A percentile compares a stretch with the other conserved stretches of the same genome.
Conservation (phyloP, 257 asterid species). For the Rauvolfia tetraphylla region DNA sequence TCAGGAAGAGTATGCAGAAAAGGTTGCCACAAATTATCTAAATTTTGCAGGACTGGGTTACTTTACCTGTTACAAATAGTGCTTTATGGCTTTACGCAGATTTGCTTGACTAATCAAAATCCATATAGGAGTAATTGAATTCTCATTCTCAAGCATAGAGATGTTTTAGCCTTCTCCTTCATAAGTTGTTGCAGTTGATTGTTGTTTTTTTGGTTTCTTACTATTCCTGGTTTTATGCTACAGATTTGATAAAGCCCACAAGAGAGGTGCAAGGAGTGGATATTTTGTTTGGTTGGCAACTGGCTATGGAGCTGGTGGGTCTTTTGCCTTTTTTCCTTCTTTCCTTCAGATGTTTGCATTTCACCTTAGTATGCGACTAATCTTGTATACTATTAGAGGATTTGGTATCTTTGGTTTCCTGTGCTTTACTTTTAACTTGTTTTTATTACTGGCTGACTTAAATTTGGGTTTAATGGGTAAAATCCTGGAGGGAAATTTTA, state of each 20-base stretch:
- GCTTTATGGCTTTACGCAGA: too few species aligned
- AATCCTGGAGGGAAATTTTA: background rate
- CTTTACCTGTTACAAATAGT: too few species aligned
- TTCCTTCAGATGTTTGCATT: constrained; percentile 5
- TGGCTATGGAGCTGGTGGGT: constrained; percentile 92
- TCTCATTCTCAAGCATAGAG: too few species aligned
- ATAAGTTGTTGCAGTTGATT: too few species aligned
- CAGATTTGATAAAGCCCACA: constrained; percentile 89
- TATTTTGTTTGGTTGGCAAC: constrained; percentile 77
- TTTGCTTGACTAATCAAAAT: too few species aligned
- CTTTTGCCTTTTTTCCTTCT: constrained; percentile 11
- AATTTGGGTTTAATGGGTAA: background rate
- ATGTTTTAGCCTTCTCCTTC: too few species aligned
- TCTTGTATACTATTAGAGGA: background rate
- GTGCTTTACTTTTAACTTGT: background rate
- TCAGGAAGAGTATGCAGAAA: too few species aligned
- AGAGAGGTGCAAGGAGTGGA: constrained; percentile 61
- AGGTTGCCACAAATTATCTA: too few species aligned
- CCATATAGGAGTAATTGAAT: too few species aligned
- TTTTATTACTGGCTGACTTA: background rate
- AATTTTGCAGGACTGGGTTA: too few species aligned
- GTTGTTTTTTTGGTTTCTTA: background rate
- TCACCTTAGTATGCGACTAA: background rate
- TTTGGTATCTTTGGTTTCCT: background rate
- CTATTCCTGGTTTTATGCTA: constrained; percentile 11